Percentiles rank a stretch among this genome's conserved stretches.
Evolutionary conservation across 805 yeast genomes (phyloP).

Genomic region (Suhomyces vadensis): DNA sequence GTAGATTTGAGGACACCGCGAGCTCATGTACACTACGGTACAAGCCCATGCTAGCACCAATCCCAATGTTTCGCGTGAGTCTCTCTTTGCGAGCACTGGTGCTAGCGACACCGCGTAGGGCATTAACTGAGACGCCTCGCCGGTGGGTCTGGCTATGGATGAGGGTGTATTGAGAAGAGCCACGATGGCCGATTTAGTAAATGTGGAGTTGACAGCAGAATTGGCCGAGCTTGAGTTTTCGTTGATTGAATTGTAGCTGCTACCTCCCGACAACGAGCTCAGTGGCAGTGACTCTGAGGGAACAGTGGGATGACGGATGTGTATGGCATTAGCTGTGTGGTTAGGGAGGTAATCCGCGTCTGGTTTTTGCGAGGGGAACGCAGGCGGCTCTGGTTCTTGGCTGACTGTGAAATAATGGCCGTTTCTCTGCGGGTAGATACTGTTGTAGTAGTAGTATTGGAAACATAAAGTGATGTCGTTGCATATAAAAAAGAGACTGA

Average conservation of each 20-base stretch:
- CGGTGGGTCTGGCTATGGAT: constrained; percentile 13
- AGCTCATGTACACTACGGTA: constrained; percentile 68
- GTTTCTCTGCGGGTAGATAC: constrained; percentile 30
- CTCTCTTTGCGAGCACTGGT: not conserved
- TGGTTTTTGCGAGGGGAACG: not conserved
- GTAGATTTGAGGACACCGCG: constrained; percentile 81
- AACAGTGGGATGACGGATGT: constrained; percentile 12
- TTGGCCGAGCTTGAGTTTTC: constrained; percentile 8
- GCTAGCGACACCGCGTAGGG: not conserved
- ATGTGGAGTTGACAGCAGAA: constrained; percentile 4
- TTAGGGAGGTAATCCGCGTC: constrained; percentile 6
- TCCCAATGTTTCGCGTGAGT: constrained; percentile 10
- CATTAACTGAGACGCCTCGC: not conserved
- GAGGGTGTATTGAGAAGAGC: constrained; percentile 15
- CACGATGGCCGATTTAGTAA: constrained; percentile 11
- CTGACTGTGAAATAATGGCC: constrained; percentile 1
- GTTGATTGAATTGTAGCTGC: constrained; percentile 16
- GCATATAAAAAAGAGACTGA: constrained; percentile 40
- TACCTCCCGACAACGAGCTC: constrained; percentile 8
- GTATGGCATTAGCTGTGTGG: constrained; percentile 12
- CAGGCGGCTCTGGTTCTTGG: not conserved
- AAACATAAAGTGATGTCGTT: constrained; percentile 41
- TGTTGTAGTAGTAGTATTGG: constrained; percentile 44
- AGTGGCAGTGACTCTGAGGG: constrained; percentile 4
- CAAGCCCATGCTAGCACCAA: constrained; percentile 71